Percentiles rank a stretch among this genome's conserved stretches.
These are phyloP conservation scores for Pyricularia sp. DNA, from an alignment of 2,329 filamentous ascomycete species.

Conservation along the genomic window DNA sequence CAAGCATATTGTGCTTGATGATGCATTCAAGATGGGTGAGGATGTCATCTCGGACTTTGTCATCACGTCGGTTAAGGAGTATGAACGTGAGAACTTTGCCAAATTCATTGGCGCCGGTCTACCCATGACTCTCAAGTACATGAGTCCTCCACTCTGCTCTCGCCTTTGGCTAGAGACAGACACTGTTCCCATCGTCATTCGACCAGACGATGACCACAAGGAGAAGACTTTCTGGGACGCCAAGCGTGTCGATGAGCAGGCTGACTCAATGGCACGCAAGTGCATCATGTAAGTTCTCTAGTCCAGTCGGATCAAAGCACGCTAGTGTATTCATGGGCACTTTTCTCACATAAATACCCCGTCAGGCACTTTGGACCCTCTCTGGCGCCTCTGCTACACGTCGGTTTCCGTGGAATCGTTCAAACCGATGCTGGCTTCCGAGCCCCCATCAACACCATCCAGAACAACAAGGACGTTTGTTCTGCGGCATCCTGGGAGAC, in stretches of 20 bases:
- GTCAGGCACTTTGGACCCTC: conserved; percentile 58
- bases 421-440: conserved; percentile 56
- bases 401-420: conserved; percentile 55
- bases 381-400: conserved; percentile 52
- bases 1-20: conserved; percentile 36
- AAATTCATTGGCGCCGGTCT: conserved; percentile 69
- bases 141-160: conserved; percentile 53
- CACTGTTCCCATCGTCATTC: conserved; percentile 57
- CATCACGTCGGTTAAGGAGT: conserved; percentile 40
- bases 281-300: conserved; percentile 49
- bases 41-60: conserved; percentile 47
- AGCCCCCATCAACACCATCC: conserved; percentile 42
- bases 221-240: conserved; percentile 33
- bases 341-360: background rate
- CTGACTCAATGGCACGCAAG: conserved; percentile 69
- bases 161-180: conserved; percentile 66
- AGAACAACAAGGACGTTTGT: conserved; percentile 50
- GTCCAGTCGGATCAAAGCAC: background rate
- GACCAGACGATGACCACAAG: conserved; percentile 29
- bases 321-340: background rate
- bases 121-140: conserved; percentile 41
- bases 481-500: conserved; percentile 49
- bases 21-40: conserved; percentile 23
- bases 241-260: conserved; percentile 63
- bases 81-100: conserved; percentile 51